Percentiles rank a stretch among this genome's conserved stretches.
Conservation (phyloP, 495 filamentous ascomycete species). For the Podospora fimiseda region DNA sequence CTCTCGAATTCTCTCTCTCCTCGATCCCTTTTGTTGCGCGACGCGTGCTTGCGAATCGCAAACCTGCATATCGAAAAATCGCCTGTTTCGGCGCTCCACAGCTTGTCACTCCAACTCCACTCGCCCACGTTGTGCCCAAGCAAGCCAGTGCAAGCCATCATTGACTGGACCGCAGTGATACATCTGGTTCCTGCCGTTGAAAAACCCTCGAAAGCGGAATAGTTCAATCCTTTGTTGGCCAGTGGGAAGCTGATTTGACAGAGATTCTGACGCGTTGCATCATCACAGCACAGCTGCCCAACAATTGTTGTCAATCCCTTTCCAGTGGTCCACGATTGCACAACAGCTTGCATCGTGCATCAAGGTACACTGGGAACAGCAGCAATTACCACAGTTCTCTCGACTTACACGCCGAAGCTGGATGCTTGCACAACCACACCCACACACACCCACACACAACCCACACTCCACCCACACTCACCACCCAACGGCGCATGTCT, state of each 20-base stretch:
- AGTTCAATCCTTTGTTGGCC: no score
- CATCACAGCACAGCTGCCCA: not conserved
- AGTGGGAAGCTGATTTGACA: not conserved
- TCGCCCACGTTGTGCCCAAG: not conserved
- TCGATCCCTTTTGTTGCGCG: slow-evolving; percentile 3
- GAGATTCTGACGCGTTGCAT: slow-evolving; percentile 13
- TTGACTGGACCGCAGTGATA: not conserved
- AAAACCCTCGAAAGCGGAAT: not conserved
- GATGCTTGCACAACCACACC: not conserved
- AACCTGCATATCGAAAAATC: not conserved
- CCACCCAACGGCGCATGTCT: no score
- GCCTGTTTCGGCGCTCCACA: slow-evolving; percentile 8
- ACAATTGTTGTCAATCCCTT: slow-evolving; percentile 1
- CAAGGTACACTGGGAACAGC: not conserved
- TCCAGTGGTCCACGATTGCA: slow-evolving; percentile 3
- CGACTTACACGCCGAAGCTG: not conserved
- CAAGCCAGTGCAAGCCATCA: not conserved
- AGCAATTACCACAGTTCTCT: not conserved
- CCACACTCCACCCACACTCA: no score
- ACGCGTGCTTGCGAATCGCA: slow-evolving; percentile 16
- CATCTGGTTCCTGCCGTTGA: not conserved
- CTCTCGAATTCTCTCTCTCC: slow-evolving; percentile 16
- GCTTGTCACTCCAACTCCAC: slow-evolving; percentile 3
- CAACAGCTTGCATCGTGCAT: slow-evolving; percentile 8
- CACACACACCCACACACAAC: not conserved